These are phyloP conservation scores for Adansonia madagascariensis DNA, from an alignment of 441 rosid genomes.

Conservation along the genomic window DNA sequence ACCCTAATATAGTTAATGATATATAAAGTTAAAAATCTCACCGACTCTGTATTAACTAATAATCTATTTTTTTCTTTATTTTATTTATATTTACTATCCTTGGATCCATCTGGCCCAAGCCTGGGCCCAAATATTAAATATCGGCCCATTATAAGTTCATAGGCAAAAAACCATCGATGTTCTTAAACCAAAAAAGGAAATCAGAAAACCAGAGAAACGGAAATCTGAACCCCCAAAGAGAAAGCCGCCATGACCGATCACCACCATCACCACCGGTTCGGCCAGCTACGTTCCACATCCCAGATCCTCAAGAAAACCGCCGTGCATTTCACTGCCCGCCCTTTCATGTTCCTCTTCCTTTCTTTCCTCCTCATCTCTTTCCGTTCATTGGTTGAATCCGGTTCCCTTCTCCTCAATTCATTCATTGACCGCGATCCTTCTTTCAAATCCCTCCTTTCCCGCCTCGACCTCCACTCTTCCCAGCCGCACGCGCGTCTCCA, in stretches of 20 bases:
- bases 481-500: slow-evolving; percentile 29
- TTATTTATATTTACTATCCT: too few relatives aligned
- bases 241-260: slow-evolving; percentile 67
- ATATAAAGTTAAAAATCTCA: too few relatives aligned
- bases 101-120: background rate
- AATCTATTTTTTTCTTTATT: too few relatives aligned
- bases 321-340: slow-evolving; percentile 52
- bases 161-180: too few relatives aligned
- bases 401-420: slow-evolving; percentile 62
- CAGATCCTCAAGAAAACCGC: slow-evolving; percentile 58
- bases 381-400: slow-evolving; percentile 74
- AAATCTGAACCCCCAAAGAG: slow-evolving; percentile 29
- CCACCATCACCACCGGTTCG: slow-evolving; percentile 50
- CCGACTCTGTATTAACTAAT: too few relatives aligned
- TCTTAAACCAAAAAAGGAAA: background rate
- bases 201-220: background rate
- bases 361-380: slow-evolving; percentile 78
- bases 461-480: slow-evolving; percentile 59
- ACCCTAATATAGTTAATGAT: too few relatives aligned
- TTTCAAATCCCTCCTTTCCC: slow-evolving; percentile 78
- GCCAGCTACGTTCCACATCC: slow-evolving; percentile 64
- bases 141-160: too few relatives aligned
- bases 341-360: slow-evolving; percentile 62
- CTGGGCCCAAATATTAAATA: background rate
- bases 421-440: slow-evolving; percentile 87